These are phyloP conservation scores for Tulasnella sp. DNA, from an alignment of 768 basidiomycete genomes.

Conservation along the genomic window DNA sequence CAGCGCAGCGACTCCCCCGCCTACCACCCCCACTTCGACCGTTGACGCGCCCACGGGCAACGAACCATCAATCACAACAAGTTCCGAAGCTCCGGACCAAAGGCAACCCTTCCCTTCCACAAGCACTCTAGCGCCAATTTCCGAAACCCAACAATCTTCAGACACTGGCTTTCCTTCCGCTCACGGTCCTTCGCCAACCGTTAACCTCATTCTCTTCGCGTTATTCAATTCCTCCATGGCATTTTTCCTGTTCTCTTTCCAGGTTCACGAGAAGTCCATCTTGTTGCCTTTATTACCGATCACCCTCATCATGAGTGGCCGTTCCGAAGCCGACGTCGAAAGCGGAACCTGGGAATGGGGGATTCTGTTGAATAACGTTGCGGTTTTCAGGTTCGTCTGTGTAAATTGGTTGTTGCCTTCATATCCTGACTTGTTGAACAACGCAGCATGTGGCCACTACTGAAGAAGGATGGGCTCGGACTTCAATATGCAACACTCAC, in stretches of 20 bases:
- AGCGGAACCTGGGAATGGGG: conserved; percentile 62
- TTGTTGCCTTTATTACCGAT: conserved; percentile 83
- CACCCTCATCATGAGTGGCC: conserved; percentile 65
- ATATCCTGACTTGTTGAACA: background rate
- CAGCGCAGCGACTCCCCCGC: background rate
- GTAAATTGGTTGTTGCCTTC: background rate
- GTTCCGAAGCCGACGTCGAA: conserved; percentile 33
- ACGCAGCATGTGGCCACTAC: conserved; percentile 87
- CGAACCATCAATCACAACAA: background rate
- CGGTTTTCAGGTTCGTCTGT: conserved; percentile 75
- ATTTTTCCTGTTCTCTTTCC: conserved; percentile 96
- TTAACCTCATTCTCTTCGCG: conserved; percentile 76
- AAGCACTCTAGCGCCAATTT: background rate
- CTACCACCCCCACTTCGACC: background rate
- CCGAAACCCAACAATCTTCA: background rate
- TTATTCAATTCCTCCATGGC: conserved; percentile 82
- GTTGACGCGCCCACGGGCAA: background rate
- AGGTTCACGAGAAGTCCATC: conserved; percentile 95
- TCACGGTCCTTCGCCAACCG: conserved; percentile 52
- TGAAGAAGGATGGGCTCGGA: conserved; percentile 75
- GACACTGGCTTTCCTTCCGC: background rate
- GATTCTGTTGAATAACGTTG: conserved; percentile 77
- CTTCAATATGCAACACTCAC: conserved; percentile 71
- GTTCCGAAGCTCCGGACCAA: background rate
- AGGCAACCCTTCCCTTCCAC: background rate